Base-by-base conservation (phyloP, 177 flowering plant genomes). In the Vitis hybrid region DNA sequence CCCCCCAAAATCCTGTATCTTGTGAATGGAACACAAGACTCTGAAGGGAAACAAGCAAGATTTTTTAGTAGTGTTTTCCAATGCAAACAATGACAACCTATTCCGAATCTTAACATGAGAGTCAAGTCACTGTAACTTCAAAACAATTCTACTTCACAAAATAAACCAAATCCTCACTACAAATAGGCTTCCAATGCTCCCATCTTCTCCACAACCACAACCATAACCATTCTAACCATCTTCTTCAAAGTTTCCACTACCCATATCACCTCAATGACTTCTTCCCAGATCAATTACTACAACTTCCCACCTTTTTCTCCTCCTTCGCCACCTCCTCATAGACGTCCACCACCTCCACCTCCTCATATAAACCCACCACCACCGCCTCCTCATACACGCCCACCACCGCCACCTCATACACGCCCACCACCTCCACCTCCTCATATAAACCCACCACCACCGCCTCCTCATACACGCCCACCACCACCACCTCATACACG, bases 61-160 rank as follows among this genome's bases (percentile, higher is more conserved):
- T 17, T 14, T 17, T 54, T 21, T 63, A 75, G 79, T 75, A 79
- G 89, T 84, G 83, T 76, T 71, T 80, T 84, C 75, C 72, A 86
- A 76, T 84, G 65, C 85, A 80, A 80, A 15, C 82, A 72, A 84
- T 60, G 66, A 67, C 51, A 39, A 56, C 39, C 52, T 52, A 34
- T 64, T 48, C 57, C 52, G 63, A 71, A 80, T 50, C 87, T 85
- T 87, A 62, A 77, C 60, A 76, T 77, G 79, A 62, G 82, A 76
- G 81, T 63, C 84, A 87, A 80, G 87, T 71, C 65, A 72, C 60
- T 12, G 3, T 15, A 66, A 15, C 79, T 75, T 76, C 30, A 11
- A 62, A 73, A 51, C 56, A 61, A 56, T 67, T 59, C 14, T 48
- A 6, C 19, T 13, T 52, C 18, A 13, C 26, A 57, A 32, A 63